Conservation (phyloP, 1,139 yeast genomes). For the Meyerozyma carpophila region DNA sequence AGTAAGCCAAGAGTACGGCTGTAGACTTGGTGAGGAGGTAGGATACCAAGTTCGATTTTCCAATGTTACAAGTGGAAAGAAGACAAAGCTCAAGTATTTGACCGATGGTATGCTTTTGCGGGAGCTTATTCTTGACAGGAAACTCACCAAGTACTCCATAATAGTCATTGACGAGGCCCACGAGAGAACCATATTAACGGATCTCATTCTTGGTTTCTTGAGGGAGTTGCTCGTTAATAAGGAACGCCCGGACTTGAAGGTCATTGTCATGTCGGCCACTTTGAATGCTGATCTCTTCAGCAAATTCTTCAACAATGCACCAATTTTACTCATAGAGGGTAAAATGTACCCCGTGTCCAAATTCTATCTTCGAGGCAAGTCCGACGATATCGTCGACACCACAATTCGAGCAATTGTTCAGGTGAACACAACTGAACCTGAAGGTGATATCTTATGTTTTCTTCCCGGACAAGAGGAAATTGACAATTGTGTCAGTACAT, state of each 20-base stretch:
- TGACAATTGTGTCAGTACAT: constrained; percentile 69
- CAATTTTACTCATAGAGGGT: constrained; percentile 83
- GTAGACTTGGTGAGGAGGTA: constrained; percentile 71
- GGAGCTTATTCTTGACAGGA: constrained; percentile 76
- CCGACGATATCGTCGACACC: constrained; percentile 82
- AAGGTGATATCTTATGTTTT: constrained; percentile 87
- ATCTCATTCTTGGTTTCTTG: constrained; percentile 80
- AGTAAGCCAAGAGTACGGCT: constrained; percentile 86
- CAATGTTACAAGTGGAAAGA: constrained; percentile 27
- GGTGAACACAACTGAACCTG: constrained; percentile 68
- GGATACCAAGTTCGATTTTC: constrained; percentile 91
- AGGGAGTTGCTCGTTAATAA: constrained; percentile 53
- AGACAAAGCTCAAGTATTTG: constrained; percentile 72
- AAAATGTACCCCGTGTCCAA: constrained; percentile 80
- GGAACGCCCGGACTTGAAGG: constrained; percentile 49
- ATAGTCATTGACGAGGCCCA: constrained; percentile 96
- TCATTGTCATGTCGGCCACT: constrained; percentile 90
- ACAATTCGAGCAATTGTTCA: constrained; percentile 72
- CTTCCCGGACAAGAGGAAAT: constrained; percentile 97
- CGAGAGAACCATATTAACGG: constrained; percentile 91
- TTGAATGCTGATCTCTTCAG: constrained; percentile 89
- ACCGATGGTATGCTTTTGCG: constrained; percentile 97
- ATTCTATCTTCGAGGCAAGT: constrained; percentile 50
- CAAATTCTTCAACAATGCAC: constrained; percentile 69
- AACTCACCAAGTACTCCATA: constrained; percentile 60